Conservation (phyloP, 768 basidiomycete genomes). For the Podaxis carcinomalis region DNA sequence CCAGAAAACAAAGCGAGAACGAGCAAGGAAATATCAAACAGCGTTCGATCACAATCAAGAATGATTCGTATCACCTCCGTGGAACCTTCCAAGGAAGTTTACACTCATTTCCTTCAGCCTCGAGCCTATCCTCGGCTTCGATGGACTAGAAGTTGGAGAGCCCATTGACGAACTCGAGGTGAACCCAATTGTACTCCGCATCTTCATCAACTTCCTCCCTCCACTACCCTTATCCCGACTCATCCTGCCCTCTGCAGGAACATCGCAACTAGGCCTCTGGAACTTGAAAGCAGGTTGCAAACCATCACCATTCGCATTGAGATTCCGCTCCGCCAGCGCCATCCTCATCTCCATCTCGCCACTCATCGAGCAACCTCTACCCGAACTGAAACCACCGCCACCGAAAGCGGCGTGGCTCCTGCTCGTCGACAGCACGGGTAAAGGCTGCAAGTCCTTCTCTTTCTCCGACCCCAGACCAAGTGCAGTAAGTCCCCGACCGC, state of each 20-base stretch:
- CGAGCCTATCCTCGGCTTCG: slow-evolving; percentile 1
- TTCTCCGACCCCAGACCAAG: slow-evolving; percentile 1
- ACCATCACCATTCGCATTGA: background rate
- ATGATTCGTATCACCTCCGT: background rate
- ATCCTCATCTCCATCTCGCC: slow-evolving; percentile 58
- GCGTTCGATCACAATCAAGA: background rate
- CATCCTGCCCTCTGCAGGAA: background rate
- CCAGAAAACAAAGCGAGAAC: background rate
- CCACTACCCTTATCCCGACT: background rate
- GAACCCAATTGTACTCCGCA: slow-evolving; percentile 3
- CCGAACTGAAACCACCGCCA: background rate
- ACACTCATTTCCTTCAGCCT: slow-evolving; percentile 8
- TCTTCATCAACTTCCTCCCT: background rate
- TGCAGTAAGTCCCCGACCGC: background rate
- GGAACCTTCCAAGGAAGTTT: slow-evolving; percentile 4
- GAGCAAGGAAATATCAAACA: background rate
- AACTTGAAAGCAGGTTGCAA: slow-evolving; percentile 2
- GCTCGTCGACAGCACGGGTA: background rate
- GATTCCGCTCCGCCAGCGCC: slow-evolving; percentile 35
- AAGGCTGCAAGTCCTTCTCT: background rate
- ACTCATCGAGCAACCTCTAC: slow-evolving; percentile 48
- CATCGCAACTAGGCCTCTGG: background rate
- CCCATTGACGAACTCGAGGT: background rate
- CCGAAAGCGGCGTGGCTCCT: background rate
- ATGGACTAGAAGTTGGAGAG: background rate